These are phyloP conservation scores for Cladosporium velox DNA, from an alignment of 2,329 filamentous ascomycete genomes.

Conservation along the genomic window DNA sequence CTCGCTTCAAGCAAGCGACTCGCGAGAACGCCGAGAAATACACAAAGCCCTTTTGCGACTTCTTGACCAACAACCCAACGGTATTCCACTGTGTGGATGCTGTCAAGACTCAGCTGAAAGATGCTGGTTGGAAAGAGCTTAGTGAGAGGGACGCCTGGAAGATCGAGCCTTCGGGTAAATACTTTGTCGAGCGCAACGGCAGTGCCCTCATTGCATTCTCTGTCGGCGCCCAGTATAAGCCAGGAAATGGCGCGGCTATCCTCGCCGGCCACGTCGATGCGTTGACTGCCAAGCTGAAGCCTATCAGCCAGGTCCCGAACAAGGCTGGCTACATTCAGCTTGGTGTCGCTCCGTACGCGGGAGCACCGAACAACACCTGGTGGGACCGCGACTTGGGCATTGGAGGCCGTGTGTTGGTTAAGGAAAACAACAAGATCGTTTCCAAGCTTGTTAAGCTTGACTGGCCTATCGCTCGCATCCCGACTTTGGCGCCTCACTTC, in stretches of 20 bases:
- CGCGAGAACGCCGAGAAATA: slow-evolving; percentile 34
- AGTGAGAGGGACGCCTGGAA: slow-evolving; percentile 81
- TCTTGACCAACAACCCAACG: slow-evolving; percentile 87
- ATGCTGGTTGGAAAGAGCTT: slow-evolving; percentile 75
- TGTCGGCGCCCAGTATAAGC: slow-evolving; percentile 76
- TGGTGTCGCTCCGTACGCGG: slow-evolving; percentile 90
- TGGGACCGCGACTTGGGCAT: slow-evolving; percentile 95
- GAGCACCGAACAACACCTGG: slow-evolving; percentile 85
- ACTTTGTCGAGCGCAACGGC: slow-evolving; percentile 83
- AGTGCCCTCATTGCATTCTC: slow-evolving; percentile 83
- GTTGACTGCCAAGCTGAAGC: slow-evolving; percentile 86
- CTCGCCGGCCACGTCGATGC: slow-evolving; percentile 93
- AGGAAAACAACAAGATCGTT: slow-evolving; percentile 75
- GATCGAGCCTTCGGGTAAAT: slow-evolving; percentile 79
- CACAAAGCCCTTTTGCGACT: slow-evolving; percentile 63
- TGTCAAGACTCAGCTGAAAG: slow-evolving; percentile 71
- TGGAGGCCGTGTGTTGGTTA: slow-evolving; percentile 84
- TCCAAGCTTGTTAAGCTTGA: slow-evolving; percentile 84
- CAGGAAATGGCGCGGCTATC: slow-evolving; percentile 84
- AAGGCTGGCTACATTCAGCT: slow-evolving; percentile 86
- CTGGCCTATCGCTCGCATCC: slow-evolving; percentile 91
- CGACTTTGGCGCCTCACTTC: slow-evolving; percentile 92
- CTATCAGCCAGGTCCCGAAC: slow-evolving; percentile 79
- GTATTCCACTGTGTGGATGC: slow-evolving; percentile 86
- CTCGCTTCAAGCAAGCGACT: slow-evolving; percentile 26